Evolutionary conservation across 202 grass and related monocot genomes (phyloP), one percentile per base, ranked within the genome.

Genomic region (Zizania palustris): DNA sequence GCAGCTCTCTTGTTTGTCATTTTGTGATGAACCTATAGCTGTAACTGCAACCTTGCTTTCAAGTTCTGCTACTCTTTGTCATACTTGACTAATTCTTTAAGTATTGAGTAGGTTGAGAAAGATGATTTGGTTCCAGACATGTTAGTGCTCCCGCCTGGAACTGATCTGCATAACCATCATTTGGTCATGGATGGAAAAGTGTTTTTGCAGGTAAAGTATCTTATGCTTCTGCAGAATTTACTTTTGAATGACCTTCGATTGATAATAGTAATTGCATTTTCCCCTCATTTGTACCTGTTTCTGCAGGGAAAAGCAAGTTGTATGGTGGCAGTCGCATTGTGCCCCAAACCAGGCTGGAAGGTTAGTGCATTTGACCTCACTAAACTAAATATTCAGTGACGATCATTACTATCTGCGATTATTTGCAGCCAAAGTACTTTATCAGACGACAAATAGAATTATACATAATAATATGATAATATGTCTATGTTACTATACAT

Each of bases 231-330:
- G 11, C 80, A 33, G 64, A 18, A 11, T 85, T 72, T 60, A 36
- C 7, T 21, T 51, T 45, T 74, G 60, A 65, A 72, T 5, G 42
- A 67, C 18, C 11, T 39, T 15, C 53, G 14, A 12, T 65, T 35
- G 61, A 35, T 49, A 54, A 20, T 33, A 11, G 7, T 28, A 49
- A 51, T 55, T 34, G 5, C 8, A 38, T 11, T 46, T 78, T 63
- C 19, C 68, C 44, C 19, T 62, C 48, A 64, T 42, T 19, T 70
- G 4, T 45, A 78, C 44, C 69, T 85, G 50, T 82, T 66, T 85
- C 78, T 44, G 85, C 65, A 98, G 95, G 95, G 95, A 20, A 98
- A 90, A 87, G 91, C 95, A 70, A 98, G 91, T 67, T 94, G 81
- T 73, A 98, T 94, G 95, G 91, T 92, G 80, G 89, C 91, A 49